These are phyloP conservation scores for Chimonanthus salicifolius DNA, from an alignment of 164 flowering plant species.

Conservation along the genomic window DNA sequence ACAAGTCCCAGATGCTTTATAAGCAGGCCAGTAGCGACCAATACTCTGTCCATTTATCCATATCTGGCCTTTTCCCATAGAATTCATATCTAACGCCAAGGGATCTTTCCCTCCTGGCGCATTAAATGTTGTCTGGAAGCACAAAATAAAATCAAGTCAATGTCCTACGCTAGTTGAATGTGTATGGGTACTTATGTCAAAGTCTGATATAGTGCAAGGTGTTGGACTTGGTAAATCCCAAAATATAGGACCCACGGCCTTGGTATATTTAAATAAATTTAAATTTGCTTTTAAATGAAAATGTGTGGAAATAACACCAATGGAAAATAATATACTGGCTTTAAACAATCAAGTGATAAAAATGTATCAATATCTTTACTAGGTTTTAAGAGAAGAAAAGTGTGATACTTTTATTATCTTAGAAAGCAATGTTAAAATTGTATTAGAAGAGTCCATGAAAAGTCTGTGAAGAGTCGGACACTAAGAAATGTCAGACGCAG, in stretches of 20 bases:
- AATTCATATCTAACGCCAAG: slow-evolving; percentile 35
- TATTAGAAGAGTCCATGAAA: too few relatives aligned
- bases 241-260: neutral
- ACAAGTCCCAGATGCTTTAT: neutral
- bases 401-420: too few relatives aligned
- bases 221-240: neutral
- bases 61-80: slow-evolving; percentile 58
- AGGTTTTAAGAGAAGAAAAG: too few relatives aligned
- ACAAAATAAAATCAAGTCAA: neutral
- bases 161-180: neutral
- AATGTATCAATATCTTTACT: too few relatives aligned
- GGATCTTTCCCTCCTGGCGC: slow-evolving; percentile 45
- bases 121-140: slow-evolving; percentile 36
- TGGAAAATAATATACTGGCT: too few relatives aligned
- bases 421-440: too few relatives aligned
- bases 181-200: neutral
- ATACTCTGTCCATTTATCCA: slow-evolving; percentile 63
- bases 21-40: slow-evolving; percentile 54
- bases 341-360: too few relatives aligned
- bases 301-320: too few relatives aligned
- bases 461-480: too few relatives aligned
- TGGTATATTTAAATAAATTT: neutral
- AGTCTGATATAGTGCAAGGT: neutral
- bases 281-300: too few relatives aligned
- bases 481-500: too few relatives aligned